phyloP scores from a whole-genome alignment of 345 rosid species.

The Brassica rapa region DNA sequence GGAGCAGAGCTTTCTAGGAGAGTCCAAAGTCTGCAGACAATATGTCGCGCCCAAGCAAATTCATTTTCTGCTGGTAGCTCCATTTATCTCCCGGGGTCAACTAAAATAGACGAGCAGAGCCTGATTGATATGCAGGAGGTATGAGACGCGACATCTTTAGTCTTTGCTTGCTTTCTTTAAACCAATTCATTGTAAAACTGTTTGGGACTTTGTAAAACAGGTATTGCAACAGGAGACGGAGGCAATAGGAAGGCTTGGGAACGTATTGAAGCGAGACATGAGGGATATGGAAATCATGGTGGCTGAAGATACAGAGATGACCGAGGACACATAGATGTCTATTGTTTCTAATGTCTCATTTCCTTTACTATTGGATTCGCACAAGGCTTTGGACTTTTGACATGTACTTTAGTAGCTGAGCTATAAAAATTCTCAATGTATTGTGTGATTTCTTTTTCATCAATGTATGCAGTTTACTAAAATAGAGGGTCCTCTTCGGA shows the following conservation, averaged over 20 bases:
- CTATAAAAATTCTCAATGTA: slow-evolving; percentile 24
- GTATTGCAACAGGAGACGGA: slow-evolving; percentile 92
- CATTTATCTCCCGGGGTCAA: slow-evolving; percentile 82
- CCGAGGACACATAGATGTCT: slow-evolving; percentile 30
- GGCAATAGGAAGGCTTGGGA: slow-evolving; percentile 84
- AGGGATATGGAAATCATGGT: slow-evolving; percentile 86
- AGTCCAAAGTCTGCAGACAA: slow-evolving; percentile 75
- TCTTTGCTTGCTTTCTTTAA: slow-evolving; percentile 1
- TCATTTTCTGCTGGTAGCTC: slow-evolving; percentile 60
- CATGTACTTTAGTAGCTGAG: slow-evolving; percentile 29
- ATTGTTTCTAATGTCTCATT: slow-evolving; percentile 8
- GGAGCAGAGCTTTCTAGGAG: slow-evolving; percentile 96
- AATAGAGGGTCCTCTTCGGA: slow-evolving; percentile 55
- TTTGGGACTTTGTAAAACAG: slow-evolving; percentile 36
- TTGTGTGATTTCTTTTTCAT: slow-evolving; percentile 18
- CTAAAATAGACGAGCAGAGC: slow-evolving; percentile 94
- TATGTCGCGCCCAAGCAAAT: slow-evolving; percentile 79
- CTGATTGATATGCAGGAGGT: slow-evolving; percentile 98
- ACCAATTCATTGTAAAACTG: not conserved
- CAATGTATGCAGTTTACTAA: not conserved
- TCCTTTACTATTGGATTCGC: not conserved
- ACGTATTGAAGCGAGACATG: slow-evolving; percentile 76
- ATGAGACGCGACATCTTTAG: slow-evolving; percentile 20
- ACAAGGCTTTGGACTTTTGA: slow-evolving; percentile 24
- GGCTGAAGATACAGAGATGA: slow-evolving; percentile 74